A percentile compares a stretch with the other conserved stretches of the same genome.
phyloP scores from a whole-genome alignment of 345 rosid genomes.

The Sonneratia caseolaris region DNA sequence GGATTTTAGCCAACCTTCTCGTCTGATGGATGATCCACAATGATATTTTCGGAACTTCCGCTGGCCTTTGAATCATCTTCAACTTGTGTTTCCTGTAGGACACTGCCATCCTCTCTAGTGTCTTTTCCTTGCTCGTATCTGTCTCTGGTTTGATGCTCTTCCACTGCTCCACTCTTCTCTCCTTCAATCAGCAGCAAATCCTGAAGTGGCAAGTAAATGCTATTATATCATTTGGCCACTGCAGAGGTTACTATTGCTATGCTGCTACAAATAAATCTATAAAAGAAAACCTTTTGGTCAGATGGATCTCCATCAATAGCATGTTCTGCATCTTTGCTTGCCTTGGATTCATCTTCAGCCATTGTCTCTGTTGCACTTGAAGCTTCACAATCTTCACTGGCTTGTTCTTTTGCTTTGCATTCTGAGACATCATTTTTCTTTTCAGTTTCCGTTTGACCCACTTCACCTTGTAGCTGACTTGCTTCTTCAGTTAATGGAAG shows the following conservation, averaged over 20 bases:
- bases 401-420: too few species aligned
- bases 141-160: background rate
- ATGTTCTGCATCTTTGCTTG: too few species aligned
- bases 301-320: background rate
- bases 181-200: slow-evolving; percentile 2
- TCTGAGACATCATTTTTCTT: too few species aligned
- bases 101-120: background rate
- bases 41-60: background rate
- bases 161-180: slow-evolving; percentile 4
- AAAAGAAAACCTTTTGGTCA: background rate
- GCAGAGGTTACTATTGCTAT: background rate
- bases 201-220: background rate
- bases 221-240: background rate
- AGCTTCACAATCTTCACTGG: too few species aligned
- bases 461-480: too few species aligned
- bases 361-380: too few species aligned
- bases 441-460: too few species aligned
- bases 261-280: background rate
- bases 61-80: slow-evolving; percentile 4
- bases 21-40: slow-evolving; percentile 3
- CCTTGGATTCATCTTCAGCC: too few species aligned
- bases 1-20: background rate
- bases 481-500: too few species aligned
- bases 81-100: slow-evolving; percentile 1
- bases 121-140: background rate